Conservation (phyloP, 2,329 filamentous ascomycete species). For the Fusarium decemcellulare region DNA sequence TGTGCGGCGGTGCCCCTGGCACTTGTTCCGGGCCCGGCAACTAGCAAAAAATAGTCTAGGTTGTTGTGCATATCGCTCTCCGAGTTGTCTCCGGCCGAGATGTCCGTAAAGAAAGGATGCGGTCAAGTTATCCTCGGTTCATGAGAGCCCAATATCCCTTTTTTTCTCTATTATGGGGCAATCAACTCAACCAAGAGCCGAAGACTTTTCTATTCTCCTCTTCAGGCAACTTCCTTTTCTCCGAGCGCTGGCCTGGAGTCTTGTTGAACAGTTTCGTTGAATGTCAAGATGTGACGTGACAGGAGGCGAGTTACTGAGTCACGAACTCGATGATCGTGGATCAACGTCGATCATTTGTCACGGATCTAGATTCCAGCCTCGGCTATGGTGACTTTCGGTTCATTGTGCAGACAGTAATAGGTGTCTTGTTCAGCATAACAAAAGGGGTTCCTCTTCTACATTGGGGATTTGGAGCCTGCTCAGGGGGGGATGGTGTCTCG, state of each 20-base stretch:
- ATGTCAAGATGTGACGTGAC: constrained; percentile 25
- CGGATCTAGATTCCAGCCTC: constrained; percentile 27
- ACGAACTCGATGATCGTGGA: constrained; percentile 15
- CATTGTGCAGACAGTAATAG: not conserved
- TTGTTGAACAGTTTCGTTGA: constrained; percentile 14
- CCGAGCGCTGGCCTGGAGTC: constrained; percentile 23
- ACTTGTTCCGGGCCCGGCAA: constrained; percentile 5
- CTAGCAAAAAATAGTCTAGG: constrained; percentile 4
- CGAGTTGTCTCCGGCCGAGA: constrained; percentile 17
- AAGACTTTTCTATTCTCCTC: constrained; percentile 13
- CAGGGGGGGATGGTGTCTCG: not conserved
- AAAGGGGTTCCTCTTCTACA: too few relatives aligned
- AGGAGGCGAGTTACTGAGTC: constrained; percentile 11
- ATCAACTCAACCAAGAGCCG: constrained; percentile 4
- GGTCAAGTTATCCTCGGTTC: constrained; percentile 41
- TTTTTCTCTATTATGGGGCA: constrained; percentile 15
- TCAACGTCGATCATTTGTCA: constrained; percentile 10
- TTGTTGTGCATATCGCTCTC: constrained; percentile 15
- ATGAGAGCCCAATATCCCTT: constrained; percentile 9
- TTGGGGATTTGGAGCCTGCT: not conserved
- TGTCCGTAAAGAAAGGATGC: constrained; percentile 12
- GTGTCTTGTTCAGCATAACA: not conserved
- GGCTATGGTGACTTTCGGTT: constrained; percentile 13
- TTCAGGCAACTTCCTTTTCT: constrained; percentile 42
- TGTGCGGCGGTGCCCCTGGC: constrained; percentile 13